Conservation (phyloP, 1,284 basidiomycete species). For the Leccinum fallax region DNA sequence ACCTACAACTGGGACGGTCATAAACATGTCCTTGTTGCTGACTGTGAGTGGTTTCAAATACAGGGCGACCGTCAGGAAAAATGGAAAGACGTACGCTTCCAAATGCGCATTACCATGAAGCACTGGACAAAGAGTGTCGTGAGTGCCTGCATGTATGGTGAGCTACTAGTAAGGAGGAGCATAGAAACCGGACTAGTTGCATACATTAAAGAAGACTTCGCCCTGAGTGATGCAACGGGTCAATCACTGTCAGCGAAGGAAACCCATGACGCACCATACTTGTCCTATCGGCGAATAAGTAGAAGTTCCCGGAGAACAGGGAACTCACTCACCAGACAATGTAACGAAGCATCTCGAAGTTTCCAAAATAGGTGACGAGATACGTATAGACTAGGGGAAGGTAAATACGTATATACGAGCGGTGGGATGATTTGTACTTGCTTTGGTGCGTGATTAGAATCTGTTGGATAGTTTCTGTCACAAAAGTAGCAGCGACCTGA, state of each 20-base stretch:
- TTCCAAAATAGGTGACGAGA: slow-evolving; percentile 50
- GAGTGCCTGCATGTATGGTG: slow-evolving; percentile 22
- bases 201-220: slow-evolving; percentile 41
- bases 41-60: slow-evolving; percentile 17
- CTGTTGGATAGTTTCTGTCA: slow-evolving; percentile 58
- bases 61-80: background rate
- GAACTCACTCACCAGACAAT: slow-evolving; percentile 48
- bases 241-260: background rate
- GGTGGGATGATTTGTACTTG: slow-evolving; percentile 22
- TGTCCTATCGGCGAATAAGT: slow-evolving; percentile 40
- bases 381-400: slow-evolving; percentile 53
- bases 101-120: slow-evolving; percentile 34
- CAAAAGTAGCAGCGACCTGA: slow-evolving; percentile 49
- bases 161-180: background rate
- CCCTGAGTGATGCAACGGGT: slow-evolving; percentile 21
- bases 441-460: slow-evolving; percentile 56
- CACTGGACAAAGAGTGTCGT: slow-evolving; percentile 41
- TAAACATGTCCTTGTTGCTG: slow-evolving; percentile 25
- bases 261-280: slow-evolving; percentile 34
- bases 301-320: background rate
- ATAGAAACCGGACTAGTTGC: background rate
- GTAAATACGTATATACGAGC: background rate
- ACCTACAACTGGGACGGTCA: slow-evolving; percentile 14
- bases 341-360: slow-evolving; percentile 35
- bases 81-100: slow-evolving; percentile 23